These are phyloP conservation scores for Mortierella alpina DNA, from an alignment of 192 early-diverging fungal genomes.

Conservation along the genomic window DNA sequence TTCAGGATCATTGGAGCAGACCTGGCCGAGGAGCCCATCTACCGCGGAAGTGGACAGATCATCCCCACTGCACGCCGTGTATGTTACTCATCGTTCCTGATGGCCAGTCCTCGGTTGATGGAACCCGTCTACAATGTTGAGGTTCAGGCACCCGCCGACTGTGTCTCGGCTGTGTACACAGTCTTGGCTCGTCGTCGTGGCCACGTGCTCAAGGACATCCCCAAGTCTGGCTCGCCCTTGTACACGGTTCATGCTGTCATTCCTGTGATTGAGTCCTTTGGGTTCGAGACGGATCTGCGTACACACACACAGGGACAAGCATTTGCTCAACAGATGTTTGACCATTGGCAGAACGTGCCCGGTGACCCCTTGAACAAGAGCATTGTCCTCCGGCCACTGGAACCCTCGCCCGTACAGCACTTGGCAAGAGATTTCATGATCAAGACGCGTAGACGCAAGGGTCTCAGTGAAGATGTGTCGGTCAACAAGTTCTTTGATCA, in stretches of 20 bases:
- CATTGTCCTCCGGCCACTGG: slow-evolving; percentile 88
- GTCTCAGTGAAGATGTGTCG: slow-evolving; percentile 82
- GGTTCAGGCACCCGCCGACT: slow-evolving; percentile 96
- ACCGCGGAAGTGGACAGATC: slow-evolving; percentile 95
- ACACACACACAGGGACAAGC: slow-evolving; percentile 98
- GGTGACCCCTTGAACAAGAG: slow-evolving; percentile 95
- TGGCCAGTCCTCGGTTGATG: slow-evolving; percentile 95
- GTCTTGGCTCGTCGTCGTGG: slow-evolving; percentile 93
- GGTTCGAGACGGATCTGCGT: slow-evolving; percentile 96
- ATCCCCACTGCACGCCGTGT: slow-evolving; percentile 97
- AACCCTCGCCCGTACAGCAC: slow-evolving; percentile 87
- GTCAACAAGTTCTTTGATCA: slow-evolving; percentile 76
- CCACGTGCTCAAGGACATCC: slow-evolving; percentile 94
- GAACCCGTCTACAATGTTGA: slow-evolving; percentile 97
- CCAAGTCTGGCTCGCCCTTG: slow-evolving; percentile 94
- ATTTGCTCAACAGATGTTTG: slow-evolving; percentile 98
- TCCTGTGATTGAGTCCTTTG: slow-evolving; percentile 95
- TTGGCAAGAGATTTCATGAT: slow-evolving; percentile 98
- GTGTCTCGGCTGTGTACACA: slow-evolving; percentile 94
- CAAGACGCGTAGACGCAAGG: slow-evolving; percentile 96
- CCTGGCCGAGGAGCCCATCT: slow-evolving; percentile 87
- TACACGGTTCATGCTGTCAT: slow-evolving; percentile 94
- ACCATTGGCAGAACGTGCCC: slow-evolving; percentile 98
- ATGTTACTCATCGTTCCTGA: slow-evolving; percentile 96
- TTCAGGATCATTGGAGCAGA: slow-evolving; percentile 92